Conservation (phyloP, 2,329 filamentous ascomycete species). For the Dactylonectria macrodidyma region DNA sequence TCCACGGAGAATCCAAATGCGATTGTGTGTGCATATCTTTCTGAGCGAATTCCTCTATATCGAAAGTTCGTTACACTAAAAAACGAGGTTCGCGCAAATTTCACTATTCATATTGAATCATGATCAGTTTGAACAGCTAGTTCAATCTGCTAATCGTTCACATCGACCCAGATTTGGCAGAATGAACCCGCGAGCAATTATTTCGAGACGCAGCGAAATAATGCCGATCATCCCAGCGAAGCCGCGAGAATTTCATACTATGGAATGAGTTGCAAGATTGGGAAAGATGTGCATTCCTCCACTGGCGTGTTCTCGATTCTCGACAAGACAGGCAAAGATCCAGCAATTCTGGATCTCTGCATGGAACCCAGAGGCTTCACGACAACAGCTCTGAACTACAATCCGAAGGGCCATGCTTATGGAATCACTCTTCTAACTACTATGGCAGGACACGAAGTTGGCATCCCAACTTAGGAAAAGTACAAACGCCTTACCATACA, state of each 20-base stretch:
- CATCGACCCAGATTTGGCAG: neutral
- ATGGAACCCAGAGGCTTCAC: slow-evolving; percentile 15
- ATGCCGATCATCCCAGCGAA: neutral
- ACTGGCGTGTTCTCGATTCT: neutral
- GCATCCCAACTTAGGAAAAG: neutral
- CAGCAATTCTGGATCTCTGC: slow-evolving; percentile 1
- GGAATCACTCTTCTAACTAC: neutral
- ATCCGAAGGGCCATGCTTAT: neutral
- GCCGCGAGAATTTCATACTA: neutral
- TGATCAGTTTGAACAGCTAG: neutral
- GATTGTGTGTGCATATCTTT: neutral
- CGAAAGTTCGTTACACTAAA: neutral
- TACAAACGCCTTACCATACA: neutral
- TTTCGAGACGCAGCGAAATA: neutral
- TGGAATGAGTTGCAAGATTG: slow-evolving; percentile 6
- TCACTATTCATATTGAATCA: neutral
- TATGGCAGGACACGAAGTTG: slow-evolving; percentile 1
- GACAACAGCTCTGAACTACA: neutral
- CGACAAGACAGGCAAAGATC: neutral
- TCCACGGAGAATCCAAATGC: neutral
- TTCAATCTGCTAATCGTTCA: neutral
- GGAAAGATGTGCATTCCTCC: neutral
- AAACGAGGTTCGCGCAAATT: neutral
- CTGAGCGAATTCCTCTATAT: neutral
- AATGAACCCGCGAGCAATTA: neutral